Conservation (phyloP, 2,329 filamentous ascomycete genomes). For the Aureobasidium lini region DNA sequence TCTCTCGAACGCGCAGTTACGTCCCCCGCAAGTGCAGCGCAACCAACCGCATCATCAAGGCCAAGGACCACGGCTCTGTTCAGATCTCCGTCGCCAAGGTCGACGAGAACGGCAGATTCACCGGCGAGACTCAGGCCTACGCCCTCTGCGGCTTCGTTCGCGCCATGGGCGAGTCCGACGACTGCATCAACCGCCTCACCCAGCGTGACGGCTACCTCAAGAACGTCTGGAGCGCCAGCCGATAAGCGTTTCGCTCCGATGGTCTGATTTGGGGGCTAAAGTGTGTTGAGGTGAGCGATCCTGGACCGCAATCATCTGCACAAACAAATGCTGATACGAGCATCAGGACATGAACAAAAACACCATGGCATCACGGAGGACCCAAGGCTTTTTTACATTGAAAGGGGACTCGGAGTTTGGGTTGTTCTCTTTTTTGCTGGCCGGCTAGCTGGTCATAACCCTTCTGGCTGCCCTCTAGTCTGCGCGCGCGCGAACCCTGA, state of each 20-base stretch:
- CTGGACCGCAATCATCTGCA: background rate
- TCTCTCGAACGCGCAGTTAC: conserved; percentile 54
- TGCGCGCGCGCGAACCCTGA: background rate
- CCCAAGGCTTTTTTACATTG: background rate
- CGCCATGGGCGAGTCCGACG: conserved; percentile 96
- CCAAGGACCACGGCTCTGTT: conserved; percentile 98
- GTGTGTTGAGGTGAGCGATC: conserved; percentile 10
- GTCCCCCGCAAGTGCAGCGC: conserved; percentile 98
- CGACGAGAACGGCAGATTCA: conserved; percentile 96
- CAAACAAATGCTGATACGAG: background rate
- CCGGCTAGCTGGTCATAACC: background rate
- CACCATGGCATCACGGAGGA: conserved; percentile 10
- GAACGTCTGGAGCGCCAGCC: conserved; percentile 80
- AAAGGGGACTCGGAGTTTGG: conserved; percentile 1
- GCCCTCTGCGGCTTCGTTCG: conserved; percentile 96
- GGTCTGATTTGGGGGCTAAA: background rate
- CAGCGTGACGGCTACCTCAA: conserved; percentile 96
- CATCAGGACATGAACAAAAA: conserved; percentile 4
- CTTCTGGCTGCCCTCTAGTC: background rate
- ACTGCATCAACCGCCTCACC: conserved; percentile 88
- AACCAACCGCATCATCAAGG: conserved; percentile 99
- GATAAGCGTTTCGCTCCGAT: conserved; percentile 34
- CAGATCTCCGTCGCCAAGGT: conserved; percentile 97
- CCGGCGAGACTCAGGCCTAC: conserved; percentile 95
- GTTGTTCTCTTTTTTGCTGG: background rate